Evolutionary conservation across 805 yeast genomes (phyloP).

Genomic region (Wickerhamiella lipophila): DNA sequence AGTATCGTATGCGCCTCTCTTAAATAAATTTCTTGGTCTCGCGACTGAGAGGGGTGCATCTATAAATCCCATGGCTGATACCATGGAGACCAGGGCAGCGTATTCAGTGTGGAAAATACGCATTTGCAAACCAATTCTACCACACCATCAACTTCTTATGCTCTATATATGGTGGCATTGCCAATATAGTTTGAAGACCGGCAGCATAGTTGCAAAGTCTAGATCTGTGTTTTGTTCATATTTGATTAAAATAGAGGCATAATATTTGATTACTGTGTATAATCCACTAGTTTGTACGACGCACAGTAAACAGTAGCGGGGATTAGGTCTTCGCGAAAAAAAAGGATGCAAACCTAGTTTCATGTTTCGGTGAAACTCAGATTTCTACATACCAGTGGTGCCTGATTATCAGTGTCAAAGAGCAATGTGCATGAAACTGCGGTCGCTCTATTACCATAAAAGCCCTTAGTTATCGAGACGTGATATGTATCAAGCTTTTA

Average conservation of each 20-base stretch:
- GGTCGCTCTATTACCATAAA: neutral
- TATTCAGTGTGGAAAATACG: neutral
- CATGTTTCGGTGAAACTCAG: neutral
- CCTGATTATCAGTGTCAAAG: constrained; percentile 1
- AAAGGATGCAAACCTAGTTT: neutral
- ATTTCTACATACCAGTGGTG: neutral
- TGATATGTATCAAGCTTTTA: neutral
- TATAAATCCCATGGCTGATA: neutral
- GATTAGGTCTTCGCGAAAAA: too few relatives aligned
- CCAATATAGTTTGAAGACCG: neutral
- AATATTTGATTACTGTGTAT: too few relatives aligned
- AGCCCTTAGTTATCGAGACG: neutral
- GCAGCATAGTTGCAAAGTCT: neutral
- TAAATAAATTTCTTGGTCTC: neutral
- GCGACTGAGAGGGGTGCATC: constrained; percentile 5
- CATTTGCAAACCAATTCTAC: neutral
- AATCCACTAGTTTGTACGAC: too few relatives aligned
- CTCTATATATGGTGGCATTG: neutral
- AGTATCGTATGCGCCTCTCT: neutral
- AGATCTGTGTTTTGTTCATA: neutral
- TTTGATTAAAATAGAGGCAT: neutral
- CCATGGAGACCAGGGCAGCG: neutral
- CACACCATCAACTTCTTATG: neutral
- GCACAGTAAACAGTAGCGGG: too few relatives aligned
- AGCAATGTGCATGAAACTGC: neutral